phyloP scores from a whole-genome alignment of 1,139 yeast genomes.

The Entelexis sorbosivorans region DNA sequence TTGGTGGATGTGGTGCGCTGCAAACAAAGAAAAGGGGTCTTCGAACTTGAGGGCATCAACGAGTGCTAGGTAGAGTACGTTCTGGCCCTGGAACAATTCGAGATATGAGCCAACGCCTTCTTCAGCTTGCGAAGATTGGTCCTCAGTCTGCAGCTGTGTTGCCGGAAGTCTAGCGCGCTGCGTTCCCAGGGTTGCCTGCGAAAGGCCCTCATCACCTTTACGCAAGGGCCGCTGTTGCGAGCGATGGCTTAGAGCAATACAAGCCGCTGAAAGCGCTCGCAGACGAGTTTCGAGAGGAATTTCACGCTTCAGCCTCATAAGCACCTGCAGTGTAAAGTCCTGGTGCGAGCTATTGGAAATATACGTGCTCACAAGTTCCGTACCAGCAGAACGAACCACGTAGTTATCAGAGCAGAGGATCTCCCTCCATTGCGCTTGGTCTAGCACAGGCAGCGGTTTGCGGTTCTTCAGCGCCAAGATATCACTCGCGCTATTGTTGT shows the following conservation, averaged over 20 bases:
- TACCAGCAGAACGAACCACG: conserved; percentile 9
- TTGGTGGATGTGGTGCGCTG: conserved; percentile 45
- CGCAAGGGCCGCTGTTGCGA: not conserved
- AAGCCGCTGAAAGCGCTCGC: conserved; percentile 5
- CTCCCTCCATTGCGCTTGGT: not conserved
- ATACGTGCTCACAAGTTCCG: conserved; percentile 10
- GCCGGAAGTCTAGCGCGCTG: not conserved
- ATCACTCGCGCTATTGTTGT: not conserved
- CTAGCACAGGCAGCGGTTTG: not conserved
- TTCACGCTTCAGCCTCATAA: conserved; percentile 1
- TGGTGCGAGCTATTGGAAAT: conserved; percentile 11
- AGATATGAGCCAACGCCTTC: conserved; percentile 11
- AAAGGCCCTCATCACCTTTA: not conserved
- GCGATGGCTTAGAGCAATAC: conserved; percentile 7
- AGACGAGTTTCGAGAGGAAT: conserved; percentile 11
- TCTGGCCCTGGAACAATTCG: conserved; percentile 13
- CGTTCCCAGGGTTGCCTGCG: not conserved
- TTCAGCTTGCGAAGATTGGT: not conserved
- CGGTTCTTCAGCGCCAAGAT: not conserved
- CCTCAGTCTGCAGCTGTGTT: not conserved
- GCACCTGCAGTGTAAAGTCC: conserved; percentile 5
- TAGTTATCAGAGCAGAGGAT: conserved; percentile 3
- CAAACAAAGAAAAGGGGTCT: conserved; percentile 53
- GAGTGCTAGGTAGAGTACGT: conserved; percentile 10
- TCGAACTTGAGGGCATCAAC: conserved; percentile 48